phyloP scores from a whole-genome alignment of 2,329 filamentous ascomycete species.

The Coleophoma crateriformis region DNA sequence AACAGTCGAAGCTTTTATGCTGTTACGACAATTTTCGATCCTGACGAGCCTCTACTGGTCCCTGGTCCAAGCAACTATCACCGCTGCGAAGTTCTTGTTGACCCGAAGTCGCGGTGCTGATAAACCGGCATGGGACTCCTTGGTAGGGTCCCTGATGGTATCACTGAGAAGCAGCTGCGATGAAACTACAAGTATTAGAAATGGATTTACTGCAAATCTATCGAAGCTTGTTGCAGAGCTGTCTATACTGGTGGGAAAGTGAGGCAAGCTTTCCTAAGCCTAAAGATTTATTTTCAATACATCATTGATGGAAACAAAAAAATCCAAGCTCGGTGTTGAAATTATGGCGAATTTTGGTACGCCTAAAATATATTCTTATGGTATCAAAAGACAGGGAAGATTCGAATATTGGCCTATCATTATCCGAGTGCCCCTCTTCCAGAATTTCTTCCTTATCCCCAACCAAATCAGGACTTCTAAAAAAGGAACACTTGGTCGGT shows the following conservation, averaged over 20 bases:
- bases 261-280: background rate
- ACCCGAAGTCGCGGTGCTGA: background rate
- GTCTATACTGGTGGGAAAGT: background rate
- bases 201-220: background rate
- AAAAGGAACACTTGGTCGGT: constrained; percentile 51
- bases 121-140: background rate
- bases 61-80: background rate
- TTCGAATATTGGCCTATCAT: no score
- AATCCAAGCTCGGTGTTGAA: no score
- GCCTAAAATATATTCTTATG: background rate
- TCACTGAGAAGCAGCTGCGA: constrained; percentile 1
- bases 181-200: background rate
- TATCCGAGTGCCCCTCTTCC: no score
- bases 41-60: constrained; percentile 1
- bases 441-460: no score
- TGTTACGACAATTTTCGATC: background rate
- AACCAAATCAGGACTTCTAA: constrained; percentile 18
- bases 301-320: background rate
- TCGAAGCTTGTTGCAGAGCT: background rate
- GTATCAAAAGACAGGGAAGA: background rate
- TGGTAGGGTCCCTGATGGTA: background rate
- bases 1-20: background rate
- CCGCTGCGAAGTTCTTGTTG: background rate
- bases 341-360: no score
- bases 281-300: background rate